Conservation (phyloP, 768 basidiomycete genomes). For the Suillus subalutaceus region DNA sequence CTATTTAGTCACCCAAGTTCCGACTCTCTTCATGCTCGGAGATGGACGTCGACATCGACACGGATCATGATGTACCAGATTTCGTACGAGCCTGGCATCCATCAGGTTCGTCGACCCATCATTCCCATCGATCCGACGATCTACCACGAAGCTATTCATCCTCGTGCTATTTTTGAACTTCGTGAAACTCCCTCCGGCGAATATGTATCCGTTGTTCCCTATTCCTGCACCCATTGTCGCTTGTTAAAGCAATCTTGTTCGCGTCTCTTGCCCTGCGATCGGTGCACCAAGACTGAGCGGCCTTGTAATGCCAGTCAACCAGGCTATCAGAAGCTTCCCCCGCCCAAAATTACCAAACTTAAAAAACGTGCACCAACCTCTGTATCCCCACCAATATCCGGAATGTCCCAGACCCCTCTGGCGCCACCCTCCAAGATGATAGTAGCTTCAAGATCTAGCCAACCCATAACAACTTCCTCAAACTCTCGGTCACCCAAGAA, state of each 20-base stretch:
- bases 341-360: constrained; percentile 19
- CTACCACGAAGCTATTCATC: constrained; percentile 27
- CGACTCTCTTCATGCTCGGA: background rate
- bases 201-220: constrained; percentile 27
- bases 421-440: background rate
- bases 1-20: background rate
- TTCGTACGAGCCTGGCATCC: constrained; percentile 25
- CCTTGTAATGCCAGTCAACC: constrained; percentile 7
- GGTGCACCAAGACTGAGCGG: constrained; percentile 18
- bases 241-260: constrained; percentile 23
- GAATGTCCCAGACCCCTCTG: background rate
- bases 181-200: constrained; percentile 13
- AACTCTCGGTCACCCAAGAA: background rate
- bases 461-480: background rate
- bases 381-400: background rate
- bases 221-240: constrained; percentile 22
- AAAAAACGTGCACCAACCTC: background rate
- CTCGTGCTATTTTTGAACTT: constrained; percentile 31
- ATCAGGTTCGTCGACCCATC: constrained; percentile 32
- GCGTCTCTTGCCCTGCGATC: constrained; percentile 29
- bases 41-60: constrained; percentile 8
- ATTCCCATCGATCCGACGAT: constrained; percentile 16
- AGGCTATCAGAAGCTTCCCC: constrained; percentile 29
- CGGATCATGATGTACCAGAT: background rate
- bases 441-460: background rate